Percentiles rank a stretch among this genome's conserved stretches.
phyloP scores from a whole-genome alignment of 2,329 filamentous ascomycete genomes.

The Beauveria brongniartii region DNA sequence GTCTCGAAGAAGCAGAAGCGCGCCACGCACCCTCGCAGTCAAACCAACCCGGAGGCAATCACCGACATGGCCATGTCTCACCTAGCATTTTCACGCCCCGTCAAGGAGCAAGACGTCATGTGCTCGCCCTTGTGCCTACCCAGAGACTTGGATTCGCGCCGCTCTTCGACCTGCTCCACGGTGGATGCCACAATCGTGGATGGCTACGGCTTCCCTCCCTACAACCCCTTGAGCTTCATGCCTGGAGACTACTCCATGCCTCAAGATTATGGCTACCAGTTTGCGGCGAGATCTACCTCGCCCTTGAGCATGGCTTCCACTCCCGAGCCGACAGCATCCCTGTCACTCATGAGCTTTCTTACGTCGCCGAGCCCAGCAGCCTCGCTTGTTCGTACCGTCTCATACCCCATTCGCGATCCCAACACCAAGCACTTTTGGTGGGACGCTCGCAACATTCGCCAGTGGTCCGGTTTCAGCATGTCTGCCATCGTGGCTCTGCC shows the following conservation, averaged over 20 bases:
- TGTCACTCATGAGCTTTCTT: conserved; percentile 70
- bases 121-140: conserved; percentile 57
- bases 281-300: conserved; percentile 37
- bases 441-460: conserved; percentile 81
- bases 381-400: conserved; percentile 71
- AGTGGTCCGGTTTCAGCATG: conserved; percentile 74
- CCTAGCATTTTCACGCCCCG: conserved; percentile 24
- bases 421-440: conserved; percentile 87
- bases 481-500: conserved; percentile 64
- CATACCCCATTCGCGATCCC: conserved; percentile 57
- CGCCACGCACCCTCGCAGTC: conserved; percentile 47
- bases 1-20: conserved; percentile 18
- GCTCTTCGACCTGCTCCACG: conserved; percentile 59
- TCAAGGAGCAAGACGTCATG: conserved; percentile 40
- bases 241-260: conserved; percentile 15
- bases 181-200: conserved; percentile 58
- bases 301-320: conserved; percentile 33
- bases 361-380: conserved; percentile 74
- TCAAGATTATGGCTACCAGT: conserved; percentile 36
- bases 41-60: conserved; percentile 52
- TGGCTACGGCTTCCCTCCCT: conserved; percentile 76
- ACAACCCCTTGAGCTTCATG: conserved; percentile 59
- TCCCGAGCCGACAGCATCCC: conserved; percentile 45
- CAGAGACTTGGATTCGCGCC: conserved; percentile 37
- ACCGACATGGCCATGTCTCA: conserved; percentile 29